Conservation (phyloP, 164 flowering plant species). For the Dillenia suffruticosa region DNA sequence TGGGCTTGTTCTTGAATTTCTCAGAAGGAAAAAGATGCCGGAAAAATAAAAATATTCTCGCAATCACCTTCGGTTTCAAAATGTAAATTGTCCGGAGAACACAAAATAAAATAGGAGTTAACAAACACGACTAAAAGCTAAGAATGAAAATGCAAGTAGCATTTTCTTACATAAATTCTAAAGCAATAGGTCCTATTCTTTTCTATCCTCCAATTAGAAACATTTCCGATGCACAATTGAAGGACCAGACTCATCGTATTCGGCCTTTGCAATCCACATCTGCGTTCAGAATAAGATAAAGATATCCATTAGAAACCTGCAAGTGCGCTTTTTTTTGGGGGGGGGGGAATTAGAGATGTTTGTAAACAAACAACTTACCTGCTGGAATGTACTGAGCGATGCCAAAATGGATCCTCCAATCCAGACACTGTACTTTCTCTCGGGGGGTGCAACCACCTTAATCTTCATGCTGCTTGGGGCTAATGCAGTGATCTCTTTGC, state of each 20-base stretch:
- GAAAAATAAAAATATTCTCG: too few species aligned
- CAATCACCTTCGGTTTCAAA: too few species aligned
- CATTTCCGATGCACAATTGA: slow-evolving; percentile 37
- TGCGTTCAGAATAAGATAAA: slow-evolving; percentile 9
- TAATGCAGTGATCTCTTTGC: slow-evolving; percentile 32
- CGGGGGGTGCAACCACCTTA: slow-evolving; percentile 37
- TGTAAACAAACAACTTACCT: slow-evolving; percentile 14
- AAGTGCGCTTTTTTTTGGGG: not conserved
- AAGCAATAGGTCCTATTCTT: not conserved
- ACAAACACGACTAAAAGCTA: too few species aligned
- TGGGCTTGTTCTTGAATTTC: too few species aligned
- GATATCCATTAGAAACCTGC: not conserved
- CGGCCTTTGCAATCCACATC: slow-evolving; percentile 36
- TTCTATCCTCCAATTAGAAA: slow-evolving; percentile 18
- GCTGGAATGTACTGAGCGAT: slow-evolving; percentile 37
- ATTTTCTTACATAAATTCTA: slow-evolving; percentile 3
- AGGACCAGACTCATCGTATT: slow-evolving; percentile 20
- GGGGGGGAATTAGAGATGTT: not conserved
- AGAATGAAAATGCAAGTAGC: slow-evolving; percentile 4
- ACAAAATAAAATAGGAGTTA: too few species aligned
- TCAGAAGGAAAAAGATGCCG: too few species aligned
- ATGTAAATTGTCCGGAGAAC: too few species aligned
- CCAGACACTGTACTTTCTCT: slow-evolving; percentile 42
- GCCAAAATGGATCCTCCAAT: slow-evolving; percentile 37
- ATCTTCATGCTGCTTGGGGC: slow-evolving; percentile 37